A percentile compares a stretch with the other conserved stretches of the same genome.
Conservation (phyloP, 169 alveolate species). For the Perkinsus chesapeaki region DNA sequence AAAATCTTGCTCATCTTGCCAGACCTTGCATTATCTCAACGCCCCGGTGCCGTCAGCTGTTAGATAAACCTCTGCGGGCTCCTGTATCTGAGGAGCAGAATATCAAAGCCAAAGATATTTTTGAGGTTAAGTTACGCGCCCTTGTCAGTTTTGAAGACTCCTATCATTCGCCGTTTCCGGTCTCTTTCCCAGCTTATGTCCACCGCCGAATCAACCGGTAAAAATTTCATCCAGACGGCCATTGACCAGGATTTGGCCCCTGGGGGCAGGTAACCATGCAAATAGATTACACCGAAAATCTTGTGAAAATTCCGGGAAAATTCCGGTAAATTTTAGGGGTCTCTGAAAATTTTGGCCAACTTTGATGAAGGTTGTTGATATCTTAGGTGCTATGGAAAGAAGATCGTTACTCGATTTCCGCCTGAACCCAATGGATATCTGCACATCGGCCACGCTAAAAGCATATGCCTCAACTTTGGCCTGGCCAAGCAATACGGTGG, state of each 20-base stretch:
- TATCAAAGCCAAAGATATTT: too few relatives aligned
- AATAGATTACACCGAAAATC: too few relatives aligned
- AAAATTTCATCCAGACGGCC: not conserved
- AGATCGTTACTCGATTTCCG: slow-evolving; percentile 92
- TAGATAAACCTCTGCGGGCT: too few relatives aligned
- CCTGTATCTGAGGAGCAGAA: too few relatives aligned
- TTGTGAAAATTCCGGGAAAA: too few relatives aligned
- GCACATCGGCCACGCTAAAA: slow-evolving; percentile 99
- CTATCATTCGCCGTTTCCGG: not conserved
- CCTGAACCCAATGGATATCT: slow-evolving; percentile 99
- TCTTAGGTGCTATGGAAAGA: slow-evolving; percentile 2
- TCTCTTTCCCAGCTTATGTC: not conserved
- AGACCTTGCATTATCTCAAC: not conserved
- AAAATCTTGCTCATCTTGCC: not conserved
- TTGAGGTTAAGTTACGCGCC: not conserved
- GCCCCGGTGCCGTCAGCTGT: not conserved
- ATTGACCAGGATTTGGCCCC: not conserved
- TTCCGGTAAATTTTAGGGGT: too few relatives aligned
- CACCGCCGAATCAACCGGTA: not conserved
- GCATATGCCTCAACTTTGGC: slow-evolving; percentile 92
- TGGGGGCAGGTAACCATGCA: not conserved
- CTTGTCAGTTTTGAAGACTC: not conserved
- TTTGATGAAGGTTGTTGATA: not conserved
- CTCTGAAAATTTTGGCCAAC: too few relatives aligned
- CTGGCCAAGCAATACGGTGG: slow-evolving; percentile 86